Percentiles rank a stretch among this genome's conserved stretches.
phyloP scores from a whole-genome alignment of 1,284 basidiomycete species.

The Hortiboletus rubellus region DNA sequence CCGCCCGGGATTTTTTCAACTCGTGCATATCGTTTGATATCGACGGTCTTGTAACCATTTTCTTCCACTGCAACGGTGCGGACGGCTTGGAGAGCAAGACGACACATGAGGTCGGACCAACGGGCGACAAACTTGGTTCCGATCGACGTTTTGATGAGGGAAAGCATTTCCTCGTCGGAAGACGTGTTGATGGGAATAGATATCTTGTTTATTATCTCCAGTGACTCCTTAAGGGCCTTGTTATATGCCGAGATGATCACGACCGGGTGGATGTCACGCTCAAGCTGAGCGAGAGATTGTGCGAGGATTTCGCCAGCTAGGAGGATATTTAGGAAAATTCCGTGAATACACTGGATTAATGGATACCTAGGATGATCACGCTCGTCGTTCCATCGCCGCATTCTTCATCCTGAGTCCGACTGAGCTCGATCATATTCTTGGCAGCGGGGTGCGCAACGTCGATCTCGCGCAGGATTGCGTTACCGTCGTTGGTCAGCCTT shows the following conservation, averaged over 20 bases:
- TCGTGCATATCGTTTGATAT: conserved; percentile 97
- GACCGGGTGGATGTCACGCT: conserved; percentile 97
- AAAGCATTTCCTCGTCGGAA: conserved; percentile 91
- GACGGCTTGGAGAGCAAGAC: conserved; percentile 90
- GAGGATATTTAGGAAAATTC: background rate
- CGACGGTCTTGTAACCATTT: conserved; percentile 81
- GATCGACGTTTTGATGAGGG: conserved; percentile 97
- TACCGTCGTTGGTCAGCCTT: conserved; percentile 96
- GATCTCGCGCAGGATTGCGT: conserved; percentile 96
- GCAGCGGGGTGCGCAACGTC: conserved; percentile 98
- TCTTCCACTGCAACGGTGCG: conserved; percentile 71
- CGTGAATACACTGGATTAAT: background rate
- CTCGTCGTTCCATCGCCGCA: conserved; percentile 98
- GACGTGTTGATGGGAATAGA: conserved; percentile 89
- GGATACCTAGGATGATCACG: conserved; percentile 90
- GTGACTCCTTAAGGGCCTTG: conserved; percentile 89
- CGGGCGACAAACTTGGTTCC: conserved; percentile 98
- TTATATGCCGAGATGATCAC: conserved; percentile 99
- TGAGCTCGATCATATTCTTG: conserved; percentile 99
- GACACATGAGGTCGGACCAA: conserved; percentile 98
- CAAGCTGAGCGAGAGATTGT: conserved; percentile 88
- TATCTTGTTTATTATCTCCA: conserved; percentile 85
- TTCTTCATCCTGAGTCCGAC: conserved; percentile 97
- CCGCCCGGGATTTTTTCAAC: conserved; percentile 98
- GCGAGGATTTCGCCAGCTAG: conserved; percentile 98